Base-by-base conservation (phyloP, 179 eudicot genomes). In the Patellifolia procumbens region DNA sequence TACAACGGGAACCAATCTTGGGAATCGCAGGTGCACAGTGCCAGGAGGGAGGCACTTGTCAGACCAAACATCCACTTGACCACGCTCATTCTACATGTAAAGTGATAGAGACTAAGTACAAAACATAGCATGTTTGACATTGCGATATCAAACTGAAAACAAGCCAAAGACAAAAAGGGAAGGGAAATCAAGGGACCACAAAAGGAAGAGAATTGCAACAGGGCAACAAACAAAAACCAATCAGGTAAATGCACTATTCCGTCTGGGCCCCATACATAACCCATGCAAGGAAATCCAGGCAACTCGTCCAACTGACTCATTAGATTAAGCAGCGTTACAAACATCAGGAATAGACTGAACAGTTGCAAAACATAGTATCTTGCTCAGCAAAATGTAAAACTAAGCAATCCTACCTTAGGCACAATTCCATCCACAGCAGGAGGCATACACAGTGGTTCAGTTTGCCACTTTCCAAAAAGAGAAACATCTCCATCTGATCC, bases 11-110 rank as follows among this genome's bases (percentile, higher is more conserved):
- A 81, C 89, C 76, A 89, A 75, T 78, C 97, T 82, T 52, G 97
- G 99, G 64, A 90, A 84, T 79, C 89, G 85, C 91, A 95, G 84
- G 85, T 95, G 99, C 81, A 95, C 88, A 32, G 99, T 95, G 73
- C 99, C 99, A 0, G 97, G 97, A 35, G 99, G 99, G 53, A 95
- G 92, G 89, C 97, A 95, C 88, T 95, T 95, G 84, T 92, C 97
- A 49, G 97, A 95, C 99, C 99, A 95, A 67, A 93, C 97, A 81
- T 95, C 99, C 75, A 95, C 97, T 83, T 88, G 97, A 72, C 97
- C 97, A 80, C 97, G 97, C 79, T 95, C 97, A 83, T 95, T 93
- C 99, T 95, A 78, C 66, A 87, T 17, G 66, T 28, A 51, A 45
- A 65, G 6, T 42, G 32, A 39, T 7, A 43, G 51, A 45, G n/a